These are phyloP conservation scores for Graphiopsis chlorocephala DNA, from an alignment of 2,329 filamentous ascomycete species.

Conservation along the genomic window DNA sequence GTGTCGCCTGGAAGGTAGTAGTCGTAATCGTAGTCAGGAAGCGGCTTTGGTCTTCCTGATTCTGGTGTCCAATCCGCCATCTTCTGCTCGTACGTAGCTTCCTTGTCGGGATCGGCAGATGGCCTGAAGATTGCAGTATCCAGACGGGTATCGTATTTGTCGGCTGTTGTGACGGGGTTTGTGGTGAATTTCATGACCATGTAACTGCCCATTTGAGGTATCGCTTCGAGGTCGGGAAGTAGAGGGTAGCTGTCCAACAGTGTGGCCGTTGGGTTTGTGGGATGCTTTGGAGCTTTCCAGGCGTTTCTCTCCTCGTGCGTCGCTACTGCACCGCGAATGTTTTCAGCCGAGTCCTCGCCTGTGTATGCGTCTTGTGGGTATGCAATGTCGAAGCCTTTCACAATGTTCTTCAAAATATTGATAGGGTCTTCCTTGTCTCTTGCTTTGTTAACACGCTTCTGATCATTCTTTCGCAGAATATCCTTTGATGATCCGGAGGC, in stretches of 20 bases:
- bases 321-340: constrained; percentile 53
- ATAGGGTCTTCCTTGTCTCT: constrained; percentile 55
- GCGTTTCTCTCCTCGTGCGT: constrained; percentile 56
- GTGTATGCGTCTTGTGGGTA: constrained; percentile 64
- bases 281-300: constrained; percentile 60
- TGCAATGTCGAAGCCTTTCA: constrained; percentile 64
- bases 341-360: constrained; percentile 60
- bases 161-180: constrained; percentile 51
- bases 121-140: constrained; percentile 59
- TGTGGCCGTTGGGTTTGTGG: constrained; percentile 55
- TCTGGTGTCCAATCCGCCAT: constrained; percentile 47
- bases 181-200: constrained; percentile 61
- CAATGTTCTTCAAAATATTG: constrained; percentile 59
- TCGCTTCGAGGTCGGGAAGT: constrained; percentile 59
- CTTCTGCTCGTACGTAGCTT: constrained; percentile 50
- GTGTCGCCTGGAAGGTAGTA: constrained; percentile 55
- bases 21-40: constrained; percentile 58
- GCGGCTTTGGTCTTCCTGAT: constrained; percentile 49
- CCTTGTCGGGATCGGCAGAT: constrained; percentile 45
- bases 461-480: constrained; percentile 44
- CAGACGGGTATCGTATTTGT: constrained; percentile 57
- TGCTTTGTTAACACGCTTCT: constrained; percentile 33
- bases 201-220: constrained; percentile 58
- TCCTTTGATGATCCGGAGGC: constrained; percentile 56
- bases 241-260: constrained; percentile 60